Evolutionary conservation across 495 filamentous ascomycete genomes (phyloP).

Genomic region (Sphaerosporella brunnea): DNA sequence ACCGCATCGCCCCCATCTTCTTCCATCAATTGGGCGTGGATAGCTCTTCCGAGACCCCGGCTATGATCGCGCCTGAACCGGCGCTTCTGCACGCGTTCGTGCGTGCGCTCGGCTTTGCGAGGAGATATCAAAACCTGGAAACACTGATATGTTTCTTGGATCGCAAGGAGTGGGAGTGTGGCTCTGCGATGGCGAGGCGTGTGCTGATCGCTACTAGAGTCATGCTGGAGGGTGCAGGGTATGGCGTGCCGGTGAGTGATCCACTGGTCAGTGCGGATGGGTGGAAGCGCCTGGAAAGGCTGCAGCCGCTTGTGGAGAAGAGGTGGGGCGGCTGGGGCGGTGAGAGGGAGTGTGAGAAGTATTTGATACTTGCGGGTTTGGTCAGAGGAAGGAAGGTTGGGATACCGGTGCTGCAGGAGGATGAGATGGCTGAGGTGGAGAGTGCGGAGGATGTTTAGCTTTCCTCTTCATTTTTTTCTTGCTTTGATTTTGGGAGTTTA

Average conservation of each 20-base stretch:
- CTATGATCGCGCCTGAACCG: slow-evolving; percentile 1
- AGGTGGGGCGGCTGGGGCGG: slow-evolving; percentile 5
- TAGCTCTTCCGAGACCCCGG: background rate
- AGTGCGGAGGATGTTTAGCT: no score
- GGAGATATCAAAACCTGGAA: slow-evolving; percentile 4
- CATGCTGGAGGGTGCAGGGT: slow-evolving; percentile 10
- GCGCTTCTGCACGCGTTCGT: slow-evolving; percentile 16
- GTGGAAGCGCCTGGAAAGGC: slow-evolving; percentile 7
- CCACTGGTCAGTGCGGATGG: background rate
- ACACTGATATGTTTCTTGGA: slow-evolving; percentile 5
- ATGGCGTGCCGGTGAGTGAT: background rate
- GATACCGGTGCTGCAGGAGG: slow-evolving; percentile 3
- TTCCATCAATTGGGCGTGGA: background rate
- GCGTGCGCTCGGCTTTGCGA: slow-evolving; percentile 11
- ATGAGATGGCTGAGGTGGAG: slow-evolving; percentile 10
- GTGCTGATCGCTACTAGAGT: slow-evolving; percentile 13
- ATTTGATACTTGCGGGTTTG: background rate
- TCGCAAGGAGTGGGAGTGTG: background rate
- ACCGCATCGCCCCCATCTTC: slow-evolving; percentile 9
- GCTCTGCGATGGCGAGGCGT: slow-evolving; percentile 7
- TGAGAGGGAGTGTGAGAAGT: background rate
- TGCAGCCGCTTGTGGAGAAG: background rate
- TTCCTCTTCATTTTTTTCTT: no score
- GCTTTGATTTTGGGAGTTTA: no score
- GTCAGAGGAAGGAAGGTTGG: slow-evolving; percentile 2